Conservation (phyloP, 23 red algal genomes). For the Porphyridium purpureum region DNA sequence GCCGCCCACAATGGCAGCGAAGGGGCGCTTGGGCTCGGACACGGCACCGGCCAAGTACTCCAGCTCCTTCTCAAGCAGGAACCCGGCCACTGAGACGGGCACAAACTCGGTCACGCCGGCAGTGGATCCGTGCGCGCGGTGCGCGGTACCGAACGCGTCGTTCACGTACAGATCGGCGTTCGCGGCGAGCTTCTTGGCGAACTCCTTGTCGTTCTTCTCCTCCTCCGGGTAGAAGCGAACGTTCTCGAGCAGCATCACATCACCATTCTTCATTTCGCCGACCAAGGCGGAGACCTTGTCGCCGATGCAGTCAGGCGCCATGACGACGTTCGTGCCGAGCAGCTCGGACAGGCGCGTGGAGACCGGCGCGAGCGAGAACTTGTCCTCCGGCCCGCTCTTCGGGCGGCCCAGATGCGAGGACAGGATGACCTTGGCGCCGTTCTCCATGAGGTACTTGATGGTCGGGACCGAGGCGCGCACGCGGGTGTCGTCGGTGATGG, state of each 20-base stretch:
- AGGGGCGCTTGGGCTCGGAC: conserved; percentile 74
- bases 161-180: conserved; percentile 95
- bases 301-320: conserved; percentile 95
- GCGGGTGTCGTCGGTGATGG: conserved; percentile 94
- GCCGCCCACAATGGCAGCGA: conserved; percentile 97
- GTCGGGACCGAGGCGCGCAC: conserved; percentile 89
- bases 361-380: conserved; percentile 85
- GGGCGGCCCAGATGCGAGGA: conserved; percentile 93
- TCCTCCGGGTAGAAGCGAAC: conserved; percentile 99
- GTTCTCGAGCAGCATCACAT: conserved; percentile 87
- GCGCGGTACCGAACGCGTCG: conserved; percentile 96
- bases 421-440: conserved; percentile 91
- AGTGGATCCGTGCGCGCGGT: conserved; percentile 94
- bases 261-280: conserved; percentile 42
- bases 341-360: conserved; percentile 55
- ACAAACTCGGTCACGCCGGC: conserved; percentile 74
- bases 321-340: conserved; percentile 71
- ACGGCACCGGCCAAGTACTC: conserved; percentile 77
- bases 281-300: conserved; percentile 50
- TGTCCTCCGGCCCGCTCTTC: conserved; percentile 97
- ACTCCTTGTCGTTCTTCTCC: conserved; percentile 72
- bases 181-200: conserved; percentile 62
- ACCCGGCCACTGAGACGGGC: conserved; percentile 77
- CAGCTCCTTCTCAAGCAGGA: conserved; percentile 92
- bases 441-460: conserved; percentile 67